Conservation (phyloP, 148 eudicot species). For the Rhododendron mucronatum region DNA sequence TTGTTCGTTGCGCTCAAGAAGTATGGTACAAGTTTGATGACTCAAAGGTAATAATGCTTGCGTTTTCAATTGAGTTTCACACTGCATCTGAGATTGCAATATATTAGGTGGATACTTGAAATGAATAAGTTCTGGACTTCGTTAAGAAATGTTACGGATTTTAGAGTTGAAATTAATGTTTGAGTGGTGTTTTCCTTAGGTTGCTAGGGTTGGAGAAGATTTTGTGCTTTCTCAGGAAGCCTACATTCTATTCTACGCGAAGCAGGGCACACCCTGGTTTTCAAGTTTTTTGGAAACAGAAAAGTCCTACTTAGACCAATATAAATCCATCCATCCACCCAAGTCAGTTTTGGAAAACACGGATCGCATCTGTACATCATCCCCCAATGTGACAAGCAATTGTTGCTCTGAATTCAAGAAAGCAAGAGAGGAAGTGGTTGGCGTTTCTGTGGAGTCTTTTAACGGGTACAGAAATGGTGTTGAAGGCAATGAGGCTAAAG, state of each 20-base stretch:
- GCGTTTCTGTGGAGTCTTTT: slow-evolving; percentile 9
- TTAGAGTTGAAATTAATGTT: neutral
- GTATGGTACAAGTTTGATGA: slow-evolving; percentile 84
- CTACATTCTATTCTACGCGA: slow-evolving; percentile 81
- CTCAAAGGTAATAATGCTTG: slow-evolving; percentile 48
- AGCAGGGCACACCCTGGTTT: slow-evolving; percentile 78
- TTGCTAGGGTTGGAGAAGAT: slow-evolving; percentile 48
- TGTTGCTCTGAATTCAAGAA: slow-evolving; percentile 15
- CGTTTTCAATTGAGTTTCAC: neutral
- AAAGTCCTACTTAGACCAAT: slow-evolving; percentile 24
- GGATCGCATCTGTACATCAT: slow-evolving; percentile 22
- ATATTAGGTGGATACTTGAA: neutral
- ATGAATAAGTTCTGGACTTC: neutral
- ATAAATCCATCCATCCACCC: slow-evolving; percentile 53
- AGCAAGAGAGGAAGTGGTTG: slow-evolving; percentile 14
- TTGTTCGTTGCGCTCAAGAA: slow-evolving; percentile 59
- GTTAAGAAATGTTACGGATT: neutral
- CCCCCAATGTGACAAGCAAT: slow-evolving; percentile 12
- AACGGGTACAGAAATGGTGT: neutral
- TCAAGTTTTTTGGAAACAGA: slow-evolving; percentile 47
- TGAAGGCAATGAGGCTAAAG: slow-evolving; percentile 14
- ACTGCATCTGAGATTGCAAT: neutral
- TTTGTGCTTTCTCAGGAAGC: slow-evolving; percentile 74
- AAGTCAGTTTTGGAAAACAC: slow-evolving; percentile 61
- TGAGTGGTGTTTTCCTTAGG: slow-evolving; percentile 32